phyloP scores from a whole-genome alignment of 2,329 filamentous ascomycete genomes.

The Aspergillus costaricaensis region DNA sequence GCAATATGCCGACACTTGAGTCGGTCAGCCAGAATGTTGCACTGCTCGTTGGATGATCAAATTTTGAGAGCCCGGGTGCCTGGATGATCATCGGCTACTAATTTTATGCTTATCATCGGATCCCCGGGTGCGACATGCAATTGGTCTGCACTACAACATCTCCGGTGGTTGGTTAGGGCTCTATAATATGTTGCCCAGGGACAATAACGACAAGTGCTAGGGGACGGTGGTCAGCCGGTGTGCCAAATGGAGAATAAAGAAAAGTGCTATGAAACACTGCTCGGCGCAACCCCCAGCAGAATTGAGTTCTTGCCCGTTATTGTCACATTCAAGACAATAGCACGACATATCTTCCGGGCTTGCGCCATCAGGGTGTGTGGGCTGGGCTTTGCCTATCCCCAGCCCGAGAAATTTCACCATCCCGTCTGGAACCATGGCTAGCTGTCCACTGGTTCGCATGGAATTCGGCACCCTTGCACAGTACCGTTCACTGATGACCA shows the following conservation, averaged over 20 bases:
- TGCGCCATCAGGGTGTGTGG: slow-evolving; percentile 1
- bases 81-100: slow-evolving; percentile 4
- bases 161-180: neutral
- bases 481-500: neutral
- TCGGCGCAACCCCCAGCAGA: neutral
- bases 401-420: slow-evolving; percentile 3
- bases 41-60: neutral
- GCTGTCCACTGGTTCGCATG: neutral
- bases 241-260: neutral
- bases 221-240: neutral
- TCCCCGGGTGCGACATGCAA: neutral
- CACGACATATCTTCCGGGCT: slow-evolving; percentile 5
- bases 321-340: neutral
- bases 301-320: neutral
- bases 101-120: slow-evolving; percentile 4
- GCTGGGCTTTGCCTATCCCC: neutral
- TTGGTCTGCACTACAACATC: neutral
- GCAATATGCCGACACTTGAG: slow-evolving; percentile 20
- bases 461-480: neutral
- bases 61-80: neutral
- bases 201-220: neutral
- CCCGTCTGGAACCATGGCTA: slow-evolving; percentile 3
- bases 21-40: slow-evolving; percentile 3
- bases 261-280: neutral
- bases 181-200: neutral